A percentile compares a stretch with the other conserved stretches of the same genome.
These are phyloP conservation scores for Boletus insuetus DNA, from an alignment of 768 basidiomycete genomes.

Conservation along the genomic window DNA sequence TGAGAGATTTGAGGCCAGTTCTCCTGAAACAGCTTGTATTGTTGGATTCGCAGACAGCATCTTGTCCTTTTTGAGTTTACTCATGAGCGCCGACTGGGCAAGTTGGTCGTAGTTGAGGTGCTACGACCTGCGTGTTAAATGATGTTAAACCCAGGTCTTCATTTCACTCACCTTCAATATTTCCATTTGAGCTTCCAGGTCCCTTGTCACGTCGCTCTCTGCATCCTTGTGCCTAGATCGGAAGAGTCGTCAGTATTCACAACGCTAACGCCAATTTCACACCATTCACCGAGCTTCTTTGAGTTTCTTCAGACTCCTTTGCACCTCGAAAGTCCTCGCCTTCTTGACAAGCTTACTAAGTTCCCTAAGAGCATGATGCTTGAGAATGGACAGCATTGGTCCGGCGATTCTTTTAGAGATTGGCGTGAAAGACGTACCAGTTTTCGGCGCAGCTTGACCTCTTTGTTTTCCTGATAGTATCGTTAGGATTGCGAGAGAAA, in stretches of 20 bases:
- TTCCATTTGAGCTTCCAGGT: conserved; percentile 59
- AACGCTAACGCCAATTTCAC: background rate
- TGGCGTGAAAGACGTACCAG: conserved; percentile 43
- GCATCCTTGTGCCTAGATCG: conserved; percentile 36
- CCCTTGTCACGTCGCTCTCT: conserved; percentile 38
- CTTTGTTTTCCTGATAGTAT: conserved; percentile 37
- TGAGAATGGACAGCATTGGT: conserved; percentile 15
- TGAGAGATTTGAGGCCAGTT: conserved; percentile 39
- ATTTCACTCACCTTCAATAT: conserved; percentile 58
- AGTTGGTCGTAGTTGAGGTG: conserved; percentile 54
- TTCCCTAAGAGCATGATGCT: conserved; percentile 78
- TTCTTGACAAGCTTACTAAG: conserved; percentile 77
- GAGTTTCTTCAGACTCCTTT: conserved; percentile 79
- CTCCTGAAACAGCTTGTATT: conserved; percentile 45
- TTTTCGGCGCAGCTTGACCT: conserved; percentile 48
- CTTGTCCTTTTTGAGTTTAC: conserved; percentile 74
- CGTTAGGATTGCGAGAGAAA: background rate
- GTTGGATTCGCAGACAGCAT: conserved; percentile 48
- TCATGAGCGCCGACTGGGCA: conserved; percentile 61
- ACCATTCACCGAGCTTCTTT: conserved; percentile 61
- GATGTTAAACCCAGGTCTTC: background rate
- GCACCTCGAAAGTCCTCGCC: conserved; percentile 76
- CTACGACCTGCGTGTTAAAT: conserved; percentile 35
- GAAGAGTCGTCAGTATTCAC: background rate
- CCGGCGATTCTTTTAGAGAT: conserved; percentile 5